These are phyloP conservation scores for Picochlorum sp. DNA, from an alignment of 139 green algal species.

Conservation along the genomic window DNA sequence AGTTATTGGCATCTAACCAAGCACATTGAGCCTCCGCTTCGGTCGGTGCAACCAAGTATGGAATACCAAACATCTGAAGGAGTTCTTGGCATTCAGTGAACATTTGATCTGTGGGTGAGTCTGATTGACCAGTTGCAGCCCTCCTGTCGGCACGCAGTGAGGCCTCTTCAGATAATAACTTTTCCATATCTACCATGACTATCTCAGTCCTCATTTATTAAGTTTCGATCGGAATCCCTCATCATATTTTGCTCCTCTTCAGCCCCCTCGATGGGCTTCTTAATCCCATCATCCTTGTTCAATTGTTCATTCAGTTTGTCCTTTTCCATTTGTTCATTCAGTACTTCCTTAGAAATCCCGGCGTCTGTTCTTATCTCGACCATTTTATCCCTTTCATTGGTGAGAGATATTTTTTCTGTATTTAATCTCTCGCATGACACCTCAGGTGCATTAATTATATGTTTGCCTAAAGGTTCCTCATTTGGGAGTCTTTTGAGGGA, in stretches of 20 bases:
- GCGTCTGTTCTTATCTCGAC: no score
- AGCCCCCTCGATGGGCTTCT: not conserved
- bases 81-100: constrained; percentile 83
- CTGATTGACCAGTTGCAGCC: constrained; percentile 22
- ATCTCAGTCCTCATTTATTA: not conserved
- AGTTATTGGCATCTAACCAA: constrained; percentile 61
- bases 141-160: constrained; percentile 17
- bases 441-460: no score
- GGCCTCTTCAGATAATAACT: constrained; percentile 30
- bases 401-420: no score
- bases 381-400: no score
- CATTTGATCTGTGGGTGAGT: constrained; percentile 68
- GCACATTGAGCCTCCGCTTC: constrained; percentile 96
- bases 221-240: not conserved
- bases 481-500: no score
- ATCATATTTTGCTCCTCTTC: not conserved
- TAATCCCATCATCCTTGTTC: not conserved
- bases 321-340: not conserved
- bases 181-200: constrained; percentile 8
- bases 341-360: not conserved
- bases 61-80: constrained; percentile 92
- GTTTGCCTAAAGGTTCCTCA: no score
- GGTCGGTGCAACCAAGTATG: constrained; percentile 90
- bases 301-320: not conserved
- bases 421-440: no score